Percentiles rank a stretch among this genome's conserved stretches.
Evolutionary conservation across 306 rosid genomes (phyloP).

Genomic region (Lathyrus sativus): DNA sequence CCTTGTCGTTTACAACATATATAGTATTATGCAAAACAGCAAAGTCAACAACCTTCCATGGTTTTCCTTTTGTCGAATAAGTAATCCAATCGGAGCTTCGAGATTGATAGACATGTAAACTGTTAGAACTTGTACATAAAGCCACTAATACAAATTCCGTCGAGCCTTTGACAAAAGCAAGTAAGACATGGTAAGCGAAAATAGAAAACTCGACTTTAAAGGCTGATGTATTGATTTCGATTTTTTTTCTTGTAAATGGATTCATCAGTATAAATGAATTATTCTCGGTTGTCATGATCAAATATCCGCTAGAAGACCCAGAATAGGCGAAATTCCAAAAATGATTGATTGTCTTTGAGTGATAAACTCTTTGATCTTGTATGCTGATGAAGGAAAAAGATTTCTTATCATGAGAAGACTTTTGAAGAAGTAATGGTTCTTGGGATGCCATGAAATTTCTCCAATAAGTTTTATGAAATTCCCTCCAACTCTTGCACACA

Average conservation of each 20-base stretch:
- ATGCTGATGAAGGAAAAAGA: not conserved
- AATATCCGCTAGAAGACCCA: slow-evolving; percentile 1
- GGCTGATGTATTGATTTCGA: not conserved
- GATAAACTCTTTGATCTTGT: not conserved
- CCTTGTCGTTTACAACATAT: not conserved
- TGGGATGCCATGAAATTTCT: slow-evolving; percentile 1
- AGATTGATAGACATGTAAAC: slow-evolving; percentile 11
- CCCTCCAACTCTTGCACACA: slow-evolving; percentile 14
- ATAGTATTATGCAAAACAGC: not conserved
- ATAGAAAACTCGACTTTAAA: not conserved
- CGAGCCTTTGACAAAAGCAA: not conserved
- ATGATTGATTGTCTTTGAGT: not conserved
- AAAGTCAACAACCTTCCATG: slow-evolving; percentile 5
- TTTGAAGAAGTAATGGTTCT: slow-evolving; percentile 1
- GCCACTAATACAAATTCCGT: not conserved
- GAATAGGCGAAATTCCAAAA: not conserved
- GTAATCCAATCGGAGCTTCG: not conserved
- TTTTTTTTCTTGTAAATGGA: slow-evolving; percentile 2
- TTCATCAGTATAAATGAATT: not conserved
- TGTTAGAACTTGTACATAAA: not conserved
- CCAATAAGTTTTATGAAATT: slow-evolving; percentile 16
- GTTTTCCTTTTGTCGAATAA: not conserved
- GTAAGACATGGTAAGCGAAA: slow-evolving; percentile 5
- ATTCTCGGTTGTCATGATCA: not conserved
- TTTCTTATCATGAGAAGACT: not conserved